Evolutionary conservation across 2,329 filamentous ascomycete species (phyloP), one percentile per base, ranked within the genome.

Genomic region (Pseudopithomyces maydicus): DNA sequence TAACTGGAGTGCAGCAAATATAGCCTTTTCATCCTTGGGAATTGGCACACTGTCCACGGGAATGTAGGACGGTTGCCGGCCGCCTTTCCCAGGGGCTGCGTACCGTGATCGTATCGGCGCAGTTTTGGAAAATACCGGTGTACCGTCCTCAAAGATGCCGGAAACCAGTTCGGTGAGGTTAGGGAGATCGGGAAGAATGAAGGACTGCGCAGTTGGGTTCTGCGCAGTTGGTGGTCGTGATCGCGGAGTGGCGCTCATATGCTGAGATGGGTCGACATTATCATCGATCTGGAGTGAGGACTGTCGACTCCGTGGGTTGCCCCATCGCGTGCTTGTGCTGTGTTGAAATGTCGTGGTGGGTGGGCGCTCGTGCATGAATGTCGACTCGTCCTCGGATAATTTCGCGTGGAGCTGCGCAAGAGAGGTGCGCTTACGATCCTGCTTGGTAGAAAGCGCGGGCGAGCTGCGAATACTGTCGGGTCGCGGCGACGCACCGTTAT

Each of bases 131-230:
- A 85, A 83, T 12, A 85, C 79, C 0, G 84, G 84, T 1, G 84
- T 85, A 12, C 83, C 83, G 61, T 85, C 82, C 56, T 83, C 80
- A 59, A 83, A 84, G 0, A 82, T 78, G 52, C 84, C 84, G 20
- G 84, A 86, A 11, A 88, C 81, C 29, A 88, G 77, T 64, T 88
- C 85, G 6, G 84, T 86, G 55, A 87, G 79, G 62, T 88, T 85
- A 7, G 84, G 82, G 43, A 87, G 75, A 59, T 87, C 84, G 2
- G 86, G 85, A 3, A 88, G 77, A 48, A 85, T 78, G 66, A 88
- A 88, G 0, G 86, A 88, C 57, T 85, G 83, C 38, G 80, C 79
- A 17, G 84, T 86, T 58, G 77, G 77, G 57, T 79, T 84, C 33
- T 73, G 68, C 46, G 79, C 79, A 3, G 79, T 78, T 23, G 76